Evolutionary conservation across 345 rosid genomes (phyloP).

Genomic region (Cardamine occulta): DNA sequence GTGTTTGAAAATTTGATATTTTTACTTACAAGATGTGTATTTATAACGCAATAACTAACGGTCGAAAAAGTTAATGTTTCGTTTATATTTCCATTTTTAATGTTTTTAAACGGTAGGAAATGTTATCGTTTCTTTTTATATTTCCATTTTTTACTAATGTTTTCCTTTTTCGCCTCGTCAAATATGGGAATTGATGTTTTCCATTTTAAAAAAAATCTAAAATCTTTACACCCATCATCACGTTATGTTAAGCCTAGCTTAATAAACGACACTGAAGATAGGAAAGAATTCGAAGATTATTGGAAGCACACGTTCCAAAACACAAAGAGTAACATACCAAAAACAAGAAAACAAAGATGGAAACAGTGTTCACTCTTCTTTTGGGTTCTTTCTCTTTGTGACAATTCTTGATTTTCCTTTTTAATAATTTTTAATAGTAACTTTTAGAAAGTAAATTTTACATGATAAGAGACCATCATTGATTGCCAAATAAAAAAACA

Average conservation of each 20-base stretch:
- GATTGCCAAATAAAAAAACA: background rate
- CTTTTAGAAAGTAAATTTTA: background rate
- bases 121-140: background rate
- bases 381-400: slow-evolving; percentile 37
- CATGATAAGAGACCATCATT: background rate
- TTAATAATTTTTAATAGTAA: background rate
- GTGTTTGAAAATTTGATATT: background rate
- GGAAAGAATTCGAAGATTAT: slow-evolving; percentile 15
- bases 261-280: background rate
- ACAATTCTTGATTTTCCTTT: slow-evolving; percentile 26
- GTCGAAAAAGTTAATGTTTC: background rate
- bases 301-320: slow-evolving; percentile 52
- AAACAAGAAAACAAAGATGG: slow-evolving; percentile 40
- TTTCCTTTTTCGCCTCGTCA: too few relatives aligned
- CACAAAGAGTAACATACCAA: slow-evolving; percentile 49
- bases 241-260: background rate
- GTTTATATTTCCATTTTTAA: too few relatives aligned
- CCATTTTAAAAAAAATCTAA: background rate
- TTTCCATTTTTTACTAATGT: too few relatives aligned
- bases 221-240: background rate
- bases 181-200: background rate
- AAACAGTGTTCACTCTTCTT: slow-evolving; percentile 35
- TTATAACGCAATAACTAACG: background rate
- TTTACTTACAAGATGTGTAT: background rate
- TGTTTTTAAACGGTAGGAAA: background rate